These are phyloP conservation scores for Apiospora saccharicola DNA, from an alignment of 2,329 filamentous ascomycete genomes.

Conservation along the genomic window DNA sequence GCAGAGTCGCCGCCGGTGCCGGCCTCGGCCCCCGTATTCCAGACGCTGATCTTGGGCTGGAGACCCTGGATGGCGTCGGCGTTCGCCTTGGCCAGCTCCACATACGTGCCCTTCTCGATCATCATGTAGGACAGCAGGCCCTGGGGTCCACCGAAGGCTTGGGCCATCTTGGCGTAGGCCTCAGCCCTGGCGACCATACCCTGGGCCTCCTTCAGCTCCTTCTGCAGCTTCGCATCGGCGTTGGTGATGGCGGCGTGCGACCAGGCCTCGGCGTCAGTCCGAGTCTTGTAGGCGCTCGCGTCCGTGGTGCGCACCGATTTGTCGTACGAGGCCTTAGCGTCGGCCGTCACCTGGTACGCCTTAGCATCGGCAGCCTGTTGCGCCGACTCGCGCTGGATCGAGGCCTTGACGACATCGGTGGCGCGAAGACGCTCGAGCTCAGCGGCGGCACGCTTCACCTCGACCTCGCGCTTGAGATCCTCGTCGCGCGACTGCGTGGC, in stretches of 20 bases:
- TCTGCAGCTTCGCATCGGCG: constrained; percentile 63
- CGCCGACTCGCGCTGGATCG: constrained; percentile 70
- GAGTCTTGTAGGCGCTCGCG: constrained; percentile 55
- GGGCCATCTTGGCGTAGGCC: constrained; percentile 76
- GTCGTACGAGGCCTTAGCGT: constrained; percentile 64
- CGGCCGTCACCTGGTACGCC: constrained; percentile 70
- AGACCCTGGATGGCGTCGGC: constrained; percentile 77
- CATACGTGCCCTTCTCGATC: constrained; percentile 83
- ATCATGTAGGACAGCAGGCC: constrained; percentile 85
- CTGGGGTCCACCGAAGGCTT: constrained; percentile 78
- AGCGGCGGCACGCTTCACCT: constrained; percentile 78
- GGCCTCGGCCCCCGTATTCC: constrained; percentile 75
- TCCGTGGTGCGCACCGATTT: constrained; percentile 59
- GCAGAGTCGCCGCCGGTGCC: constrained; percentile 46
- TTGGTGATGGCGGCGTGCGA: constrained; percentile 50
- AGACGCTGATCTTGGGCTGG: constrained; percentile 89
- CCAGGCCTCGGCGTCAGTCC: constrained; percentile 52
- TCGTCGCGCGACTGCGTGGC: constrained; percentile 79
- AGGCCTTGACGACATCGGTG: constrained; percentile 79
- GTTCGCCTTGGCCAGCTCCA: constrained; percentile 80
- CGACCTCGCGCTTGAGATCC: constrained; percentile 79
- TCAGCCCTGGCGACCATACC: constrained; percentile 80
- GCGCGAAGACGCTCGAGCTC: constrained; percentile 83
- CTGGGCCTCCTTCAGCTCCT: constrained; percentile 76
- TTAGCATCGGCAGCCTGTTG: constrained; percentile 73